Evolutionary conservation across 1,139 yeast species (phyloP).

Genomic region (Insectozyma bohioensis): DNA sequence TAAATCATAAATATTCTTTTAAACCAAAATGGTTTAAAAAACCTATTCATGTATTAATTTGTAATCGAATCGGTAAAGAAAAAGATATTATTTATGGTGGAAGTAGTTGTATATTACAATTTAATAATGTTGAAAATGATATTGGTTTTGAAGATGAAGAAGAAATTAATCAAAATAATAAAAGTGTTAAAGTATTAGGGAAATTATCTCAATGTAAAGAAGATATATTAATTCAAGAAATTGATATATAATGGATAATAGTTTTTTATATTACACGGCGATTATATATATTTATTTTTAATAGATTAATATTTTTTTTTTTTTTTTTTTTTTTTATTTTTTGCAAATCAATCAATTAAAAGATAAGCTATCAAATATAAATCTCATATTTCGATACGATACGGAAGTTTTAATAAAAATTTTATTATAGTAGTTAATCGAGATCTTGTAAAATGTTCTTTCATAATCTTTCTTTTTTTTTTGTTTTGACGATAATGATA

Average conservation of each 20-base stretch:
- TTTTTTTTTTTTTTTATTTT: neutral
- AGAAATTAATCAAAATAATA: slow-evolving; percentile 32
- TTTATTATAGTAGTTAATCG: too few relatives aligned
- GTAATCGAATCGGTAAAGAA: slow-evolving; percentile 79
- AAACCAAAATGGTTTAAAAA: slow-evolving; percentile 21
- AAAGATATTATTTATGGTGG: slow-evolving; percentile 72
- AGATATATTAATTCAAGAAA: slow-evolving; percentile 59
- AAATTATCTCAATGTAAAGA: slow-evolving; percentile 60
- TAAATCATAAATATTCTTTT: slow-evolving; percentile 40
- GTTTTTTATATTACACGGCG: neutral
- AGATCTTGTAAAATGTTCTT: too few relatives aligned
- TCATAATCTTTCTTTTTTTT: too few relatives aligned
- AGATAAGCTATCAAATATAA: too few relatives aligned
- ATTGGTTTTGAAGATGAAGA: slow-evolving; percentile 15
- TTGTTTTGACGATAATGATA: too few relatives aligned
- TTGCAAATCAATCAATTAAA: too few relatives aligned
- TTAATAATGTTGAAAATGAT: slow-evolving; percentile 29
- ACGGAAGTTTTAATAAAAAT: too few relatives aligned
- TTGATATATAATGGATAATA: slow-evolving; percentile 29
- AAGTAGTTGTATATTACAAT: slow-evolving; percentile 56
- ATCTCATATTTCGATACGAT: too few relatives aligned
- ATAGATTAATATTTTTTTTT: neutral
- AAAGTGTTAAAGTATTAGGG: slow-evolving; percentile 55
- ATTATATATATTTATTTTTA: too few relatives aligned
- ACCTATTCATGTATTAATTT: slow-evolving; percentile 45